Conservation (phyloP, 768 basidiomycete genomes). For the Mycena venus region DNA sequence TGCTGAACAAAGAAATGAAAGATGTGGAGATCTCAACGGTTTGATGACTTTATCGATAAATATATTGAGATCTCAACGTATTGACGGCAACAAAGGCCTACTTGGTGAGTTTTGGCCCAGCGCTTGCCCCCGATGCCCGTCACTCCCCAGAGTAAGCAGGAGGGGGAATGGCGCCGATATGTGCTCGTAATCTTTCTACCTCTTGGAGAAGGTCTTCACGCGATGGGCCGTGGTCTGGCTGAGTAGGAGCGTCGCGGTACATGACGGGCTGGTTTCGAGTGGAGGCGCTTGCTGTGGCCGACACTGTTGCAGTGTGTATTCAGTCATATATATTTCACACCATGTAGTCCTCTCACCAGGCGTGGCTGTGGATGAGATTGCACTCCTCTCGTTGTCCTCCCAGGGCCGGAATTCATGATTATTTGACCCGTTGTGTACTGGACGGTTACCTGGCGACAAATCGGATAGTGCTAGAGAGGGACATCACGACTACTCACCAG, state of each 20-base stretch:
- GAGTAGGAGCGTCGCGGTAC: not conserved
- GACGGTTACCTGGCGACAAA: not conserved
- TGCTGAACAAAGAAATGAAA: no score
- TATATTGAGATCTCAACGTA: no score
- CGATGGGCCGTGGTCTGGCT: not conserved
- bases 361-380: not conserved
- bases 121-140: no score
- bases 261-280: not conserved
- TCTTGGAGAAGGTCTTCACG: constrained; percentile 10
- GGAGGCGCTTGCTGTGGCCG: not conserved
- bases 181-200: constrained; percentile 3
- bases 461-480: not conserved
- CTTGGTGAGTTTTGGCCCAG: no score
- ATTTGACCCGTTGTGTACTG: not conserved
- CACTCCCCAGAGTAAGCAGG: constrained; percentile 10
- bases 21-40: no score
- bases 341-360: not conserved
- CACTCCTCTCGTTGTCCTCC: not conserved
- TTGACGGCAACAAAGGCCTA: no score
- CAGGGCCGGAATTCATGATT: not conserved
- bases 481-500: not conserved
- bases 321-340: not conserved
- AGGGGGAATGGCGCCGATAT: not conserved
- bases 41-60: no score
- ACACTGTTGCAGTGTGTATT: not conserved